Evolutionary conservation across 2,329 filamentous ascomycete genomes (phyloP).

Genomic region (Pseudogymnoascus sp.): DNA sequence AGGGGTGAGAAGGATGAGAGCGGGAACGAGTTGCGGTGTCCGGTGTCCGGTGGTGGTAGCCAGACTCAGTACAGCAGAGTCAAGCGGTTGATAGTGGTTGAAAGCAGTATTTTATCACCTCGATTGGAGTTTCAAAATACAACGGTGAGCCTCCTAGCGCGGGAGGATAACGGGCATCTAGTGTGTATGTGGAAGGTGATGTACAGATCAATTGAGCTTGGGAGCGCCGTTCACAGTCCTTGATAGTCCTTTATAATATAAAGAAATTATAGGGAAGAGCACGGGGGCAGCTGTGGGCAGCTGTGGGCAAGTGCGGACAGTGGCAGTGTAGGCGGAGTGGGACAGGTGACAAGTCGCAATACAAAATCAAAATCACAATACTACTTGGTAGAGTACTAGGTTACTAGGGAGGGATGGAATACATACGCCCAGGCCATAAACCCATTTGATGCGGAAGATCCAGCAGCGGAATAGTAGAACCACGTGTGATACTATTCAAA

Average conservation of each 20-base stretch:
- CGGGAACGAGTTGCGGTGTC: not conserved
- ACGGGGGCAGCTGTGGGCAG: not conserved
- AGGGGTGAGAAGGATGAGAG: not conserved
- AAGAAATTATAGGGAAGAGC: constrained; percentile 3
- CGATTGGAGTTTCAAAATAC: constrained; percentile 5
- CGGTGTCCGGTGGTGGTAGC: not conserved
- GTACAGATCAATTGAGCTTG: constrained; percentile 2
- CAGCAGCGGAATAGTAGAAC: not conserved
- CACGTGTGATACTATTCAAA: not conserved
- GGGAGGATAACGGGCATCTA: constrained; percentile 3
- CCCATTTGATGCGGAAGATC: not conserved
- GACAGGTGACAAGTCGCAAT: not conserved
- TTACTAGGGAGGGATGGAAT: too few relatives aligned
- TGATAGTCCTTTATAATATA: constrained; percentile 6
- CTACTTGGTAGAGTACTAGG: not conserved
- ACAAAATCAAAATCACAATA: not conserved
- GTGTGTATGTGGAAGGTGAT: constrained; percentile 4
- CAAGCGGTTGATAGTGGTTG: not conserved
- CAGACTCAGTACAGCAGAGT: not conserved
- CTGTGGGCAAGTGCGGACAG: constrained; percentile 17
- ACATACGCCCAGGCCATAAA: not conserved
- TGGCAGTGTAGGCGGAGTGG: constrained; percentile 16
- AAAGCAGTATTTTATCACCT: not conserved
- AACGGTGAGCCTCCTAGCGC: not conserved
- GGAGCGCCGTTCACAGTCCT: constrained; percentile 1